Base-by-base conservation (phyloP, 768 basidiomycete genomes). In the Phylloporus rhodoxanthus region DNA sequence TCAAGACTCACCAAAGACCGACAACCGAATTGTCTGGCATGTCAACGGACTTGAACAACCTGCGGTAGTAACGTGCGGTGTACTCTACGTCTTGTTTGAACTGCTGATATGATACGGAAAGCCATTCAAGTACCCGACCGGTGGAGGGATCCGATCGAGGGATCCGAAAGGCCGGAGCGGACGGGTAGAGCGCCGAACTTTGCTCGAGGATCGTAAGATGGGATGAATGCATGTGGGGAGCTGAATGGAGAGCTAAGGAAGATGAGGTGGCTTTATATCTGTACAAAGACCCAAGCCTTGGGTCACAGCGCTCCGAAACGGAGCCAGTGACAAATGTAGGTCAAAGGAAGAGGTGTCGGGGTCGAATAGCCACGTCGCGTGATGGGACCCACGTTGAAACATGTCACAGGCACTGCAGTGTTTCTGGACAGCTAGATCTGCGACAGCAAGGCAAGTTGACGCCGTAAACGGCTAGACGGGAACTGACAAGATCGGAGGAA, bases 141-240 rank as follows among this genome's bases (percentile, higher is more conserved):
- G 75, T 68, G 28, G 68, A 57, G 46, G 73, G 57, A 59, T 78
- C 72, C 19, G 73, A 55, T 54, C 68, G 70, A 17, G 87, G 85
- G 34, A 80, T 66, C 62, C 75, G 77, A 72, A 87, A 88, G 56
- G 78, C 81, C 34, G 78, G 71, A 2, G 73, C 66, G 23, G 71
- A 67, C 15, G 82, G 71, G 60, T 73, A 73, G 50, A 65, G 71
- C 42, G 70, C 56, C n/a, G 81, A 75, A 54, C 75, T 78, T 40
- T 75, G 68, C 50, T 84, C 74, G 53, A 87, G 76, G 55, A 84
- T 70, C 29, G 81, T 77, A 21, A 88, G 77, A 64, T 87, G 86
- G 29, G 82, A 77, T 34, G 63, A 37, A 43, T 50, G 15, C 66
- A 67, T 67, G 55, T 36, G 55, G 40, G 47, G 47, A 47, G 52